A percentile compares a stretch with the other conserved stretches of the same genome.
These are phyloP conservation scores for Dentipellis fragilis DNA, from an alignment of 768 basidiomycete genomes.

Conservation along the genomic window DNA sequence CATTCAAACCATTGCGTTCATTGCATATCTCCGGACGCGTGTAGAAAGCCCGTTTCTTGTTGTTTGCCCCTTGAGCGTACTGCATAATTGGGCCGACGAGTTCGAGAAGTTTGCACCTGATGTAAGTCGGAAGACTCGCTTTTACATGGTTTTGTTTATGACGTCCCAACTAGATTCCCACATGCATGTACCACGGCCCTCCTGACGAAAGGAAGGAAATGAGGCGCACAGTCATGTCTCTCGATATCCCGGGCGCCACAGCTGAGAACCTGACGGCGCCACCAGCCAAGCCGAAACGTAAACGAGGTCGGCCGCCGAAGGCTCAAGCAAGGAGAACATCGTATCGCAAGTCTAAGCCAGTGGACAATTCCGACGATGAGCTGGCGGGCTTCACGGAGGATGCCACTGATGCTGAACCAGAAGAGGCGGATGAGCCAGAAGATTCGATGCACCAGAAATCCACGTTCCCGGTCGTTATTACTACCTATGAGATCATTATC, in stretches of 20 bases:
- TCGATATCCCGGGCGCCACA: not conserved
- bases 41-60: conserved; percentile 73
- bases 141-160: not conserved
- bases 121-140: conserved; percentile 28
- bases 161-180: conserved; percentile 49
- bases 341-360: not conserved
- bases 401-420: not conserved
- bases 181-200: conserved; percentile 85
- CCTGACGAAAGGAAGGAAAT: conserved; percentile 75
- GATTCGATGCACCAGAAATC: conserved; percentile 22
- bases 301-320: not conserved
- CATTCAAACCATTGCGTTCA: conserved; percentile 89
- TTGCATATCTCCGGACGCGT: conserved; percentile 76
- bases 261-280: conserved; percentile 11
- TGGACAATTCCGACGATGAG: not conserved
- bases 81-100: conserved; percentile 87
- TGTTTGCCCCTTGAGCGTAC: conserved; percentile 87
- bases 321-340: not conserved
- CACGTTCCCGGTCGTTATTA: conserved; percentile 73
- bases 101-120: conserved; percentile 76
- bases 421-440: conserved; percentile 9
- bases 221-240: conserved; percentile 23
- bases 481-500: conserved; percentile 91
- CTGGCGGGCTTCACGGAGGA: not conserved
- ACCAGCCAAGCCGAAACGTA: conserved; percentile 4